These are phyloP conservation scores for Ramularia collo-cygni DNA, from an alignment of 2,329 filamentous ascomycete genomes.

Conservation along the genomic window DNA sequence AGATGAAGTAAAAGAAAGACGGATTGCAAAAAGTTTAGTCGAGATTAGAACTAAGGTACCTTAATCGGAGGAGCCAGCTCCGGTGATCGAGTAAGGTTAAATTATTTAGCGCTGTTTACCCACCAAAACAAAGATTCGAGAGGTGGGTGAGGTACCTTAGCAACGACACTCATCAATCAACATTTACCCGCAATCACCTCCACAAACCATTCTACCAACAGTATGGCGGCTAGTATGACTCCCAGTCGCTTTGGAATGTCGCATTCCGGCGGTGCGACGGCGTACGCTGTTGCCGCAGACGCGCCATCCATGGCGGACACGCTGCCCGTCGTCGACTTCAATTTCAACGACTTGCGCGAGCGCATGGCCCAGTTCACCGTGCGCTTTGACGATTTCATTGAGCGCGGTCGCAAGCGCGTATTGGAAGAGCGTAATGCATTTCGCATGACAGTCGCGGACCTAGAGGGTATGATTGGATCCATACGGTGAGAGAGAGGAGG, in stretches of 20 bases:
- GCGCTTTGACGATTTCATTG: slow-evolving; percentile 90
- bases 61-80: no score
- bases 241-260: slow-evolving; percentile 61
- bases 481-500: background rate
- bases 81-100: no score
- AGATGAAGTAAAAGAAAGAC: no score
- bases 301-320: slow-evolving; percentile 66
- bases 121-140: no score
- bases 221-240: slow-evolving; percentile 31
- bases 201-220: no score
- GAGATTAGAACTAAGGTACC: no score
- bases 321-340: slow-evolving; percentile 86
- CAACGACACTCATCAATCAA: no score
- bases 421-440: slow-evolving; percentile 93
- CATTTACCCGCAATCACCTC: no score
- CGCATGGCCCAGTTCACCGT: slow-evolving; percentile 90
- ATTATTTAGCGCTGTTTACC: no score
- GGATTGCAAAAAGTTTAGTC: no score
- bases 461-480: slow-evolving; percentile 60
- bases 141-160: no score
- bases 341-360: slow-evolving; percentile 89
- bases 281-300: slow-evolving; percentile 41
- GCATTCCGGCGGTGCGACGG: slow-evolving; percentile 60
- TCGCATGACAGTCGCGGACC: slow-evolving; percentile 78
- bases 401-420: slow-evolving; percentile 80